Evolutionary conservation across 768 basidiomycete species (phyloP), one percentile per base, ranked within the genome.

Genomic region (Kwoniella heveanensis): DNA sequence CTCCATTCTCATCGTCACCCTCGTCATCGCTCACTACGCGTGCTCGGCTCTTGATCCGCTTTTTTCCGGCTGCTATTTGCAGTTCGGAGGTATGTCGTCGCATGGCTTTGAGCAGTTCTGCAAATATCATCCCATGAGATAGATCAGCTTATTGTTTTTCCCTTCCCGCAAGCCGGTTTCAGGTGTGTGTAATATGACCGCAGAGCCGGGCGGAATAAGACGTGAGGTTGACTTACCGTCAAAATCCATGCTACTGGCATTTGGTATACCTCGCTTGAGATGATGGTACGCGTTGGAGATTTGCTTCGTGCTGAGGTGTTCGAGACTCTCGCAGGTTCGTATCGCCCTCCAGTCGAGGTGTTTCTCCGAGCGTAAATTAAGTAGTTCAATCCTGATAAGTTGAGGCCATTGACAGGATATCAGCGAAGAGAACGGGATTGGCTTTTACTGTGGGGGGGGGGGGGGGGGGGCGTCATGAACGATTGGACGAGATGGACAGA

Each of bases 331-430:
- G 46, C 44, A 51, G 6, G 52, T 30, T 24, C 26, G 37, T 0
- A 62, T 44, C 44, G 49, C 25, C 27, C 39, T 60, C 60, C 60
- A 62, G n/a, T 54, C 44, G 24, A 62, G 53, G 27, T 54, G 39
- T 21, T 54, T 55, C 26, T 62, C 60, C 9, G 60, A 62, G 19
- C 39, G 51, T 17, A 54, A 54, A 21, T 62, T 55, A 13, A 62
- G 37, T 0, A 1, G 1, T 27, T 55, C 53, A 3, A 62, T 27
- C 29, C 60, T 62, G 48, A 12, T 7, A 27, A 5, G 26, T 15
- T 17, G 26, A 17, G 32, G 5, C 25, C 15, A 7, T 21, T 54
- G 13, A 36, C 2, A 4, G 32, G 17, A 54, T 37, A 17, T 55
- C 54, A 39, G 32, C 30, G 10, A 37, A 27, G 3, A 13, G 12